Conservation (phyloP, 345 rosid species). For the Streptanthus diversifolius region DNA sequence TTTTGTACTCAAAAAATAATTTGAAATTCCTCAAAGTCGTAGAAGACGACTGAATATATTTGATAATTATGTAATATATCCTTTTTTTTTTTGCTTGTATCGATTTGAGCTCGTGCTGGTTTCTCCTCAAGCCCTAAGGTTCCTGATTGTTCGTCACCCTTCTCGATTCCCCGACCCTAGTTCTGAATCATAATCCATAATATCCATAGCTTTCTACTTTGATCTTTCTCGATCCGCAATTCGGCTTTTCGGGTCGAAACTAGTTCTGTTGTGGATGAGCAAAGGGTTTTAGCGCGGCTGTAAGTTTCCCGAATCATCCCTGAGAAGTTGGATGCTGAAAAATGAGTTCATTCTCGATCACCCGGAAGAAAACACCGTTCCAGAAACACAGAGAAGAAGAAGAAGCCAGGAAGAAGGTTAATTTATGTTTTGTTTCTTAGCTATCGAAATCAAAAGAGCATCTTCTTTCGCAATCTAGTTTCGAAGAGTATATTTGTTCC, state of each 20-base stretch:
- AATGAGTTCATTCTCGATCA: slow-evolving; percentile 93
- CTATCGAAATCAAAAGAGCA: background rate
- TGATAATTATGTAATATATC: background rate
- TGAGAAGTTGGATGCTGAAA: slow-evolving; percentile 19
- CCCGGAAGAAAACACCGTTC: slow-evolving; percentile 91
- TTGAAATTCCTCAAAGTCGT: too few species aligned
- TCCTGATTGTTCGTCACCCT: slow-evolving; percentile 17
- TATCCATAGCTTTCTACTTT: background rate
- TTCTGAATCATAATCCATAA: slow-evolving; percentile 7
- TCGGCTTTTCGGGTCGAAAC: background rate
- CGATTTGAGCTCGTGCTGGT: background rate
- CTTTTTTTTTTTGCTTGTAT: background rate
- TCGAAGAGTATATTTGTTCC: background rate
- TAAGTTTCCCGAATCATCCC: background rate
- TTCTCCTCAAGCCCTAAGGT: slow-evolving; percentile 22
- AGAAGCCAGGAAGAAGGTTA: slow-evolving; percentile 92
- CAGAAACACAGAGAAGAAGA: slow-evolving; percentile 99
- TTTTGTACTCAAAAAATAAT: too few species aligned
- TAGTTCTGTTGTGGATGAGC: background rate
- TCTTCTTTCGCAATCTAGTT: background rate
- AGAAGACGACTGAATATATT: background rate
- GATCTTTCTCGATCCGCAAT: background rate
- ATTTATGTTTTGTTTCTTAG: background rate
- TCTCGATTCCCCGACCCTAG: slow-evolving; percentile 21
- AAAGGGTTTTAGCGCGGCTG: background rate